A percentile compares a stretch with the other conserved stretches of the same genome.
phyloP scores from a whole-genome alignment of 306 rosid genomes.

The Inga leiocalycina region DNA sequence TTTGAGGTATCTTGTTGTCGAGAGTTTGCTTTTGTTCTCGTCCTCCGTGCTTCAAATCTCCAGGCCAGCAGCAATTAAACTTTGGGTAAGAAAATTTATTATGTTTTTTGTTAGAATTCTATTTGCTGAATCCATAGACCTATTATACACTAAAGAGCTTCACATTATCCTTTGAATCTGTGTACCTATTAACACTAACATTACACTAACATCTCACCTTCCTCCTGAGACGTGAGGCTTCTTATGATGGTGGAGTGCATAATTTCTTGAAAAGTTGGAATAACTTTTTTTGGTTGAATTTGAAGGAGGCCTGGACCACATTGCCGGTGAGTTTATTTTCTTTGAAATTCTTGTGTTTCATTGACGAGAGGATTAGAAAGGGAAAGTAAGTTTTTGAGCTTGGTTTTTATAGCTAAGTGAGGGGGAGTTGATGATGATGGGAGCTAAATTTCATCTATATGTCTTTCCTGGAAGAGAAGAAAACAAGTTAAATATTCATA shows the following conservation, averaged over 20 bases:
- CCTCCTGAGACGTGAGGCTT: constrained; percentile 42
- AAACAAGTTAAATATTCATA: not conserved
- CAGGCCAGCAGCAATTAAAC: no score
- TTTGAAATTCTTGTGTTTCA: constrained; percentile 22
- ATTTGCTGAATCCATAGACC: no score
- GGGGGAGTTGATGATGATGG: not conserved
- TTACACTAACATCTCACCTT: constrained; percentile 31
- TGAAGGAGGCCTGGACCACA: constrained; percentile 40
- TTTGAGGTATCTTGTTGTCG: no score
- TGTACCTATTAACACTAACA: no score
- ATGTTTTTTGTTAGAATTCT: no score
- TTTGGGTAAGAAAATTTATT: no score
- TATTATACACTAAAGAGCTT: no score
- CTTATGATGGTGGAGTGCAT: constrained; percentile 31
- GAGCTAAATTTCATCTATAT: not conserved
- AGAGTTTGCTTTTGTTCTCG: no score
- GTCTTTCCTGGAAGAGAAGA: not conserved
- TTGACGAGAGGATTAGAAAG: not conserved
- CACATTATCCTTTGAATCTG: no score
- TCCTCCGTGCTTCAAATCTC: no score
- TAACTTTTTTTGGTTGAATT: constrained; percentile 29
- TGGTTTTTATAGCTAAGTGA: not conserved
- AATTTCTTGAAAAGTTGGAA: constrained; percentile 63
- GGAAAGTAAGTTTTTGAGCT: not conserved
- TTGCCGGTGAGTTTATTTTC: constrained; percentile 49